Conservation (phyloP, 345 rosid genomes). For the Sonneratia caseolaris region DNA sequence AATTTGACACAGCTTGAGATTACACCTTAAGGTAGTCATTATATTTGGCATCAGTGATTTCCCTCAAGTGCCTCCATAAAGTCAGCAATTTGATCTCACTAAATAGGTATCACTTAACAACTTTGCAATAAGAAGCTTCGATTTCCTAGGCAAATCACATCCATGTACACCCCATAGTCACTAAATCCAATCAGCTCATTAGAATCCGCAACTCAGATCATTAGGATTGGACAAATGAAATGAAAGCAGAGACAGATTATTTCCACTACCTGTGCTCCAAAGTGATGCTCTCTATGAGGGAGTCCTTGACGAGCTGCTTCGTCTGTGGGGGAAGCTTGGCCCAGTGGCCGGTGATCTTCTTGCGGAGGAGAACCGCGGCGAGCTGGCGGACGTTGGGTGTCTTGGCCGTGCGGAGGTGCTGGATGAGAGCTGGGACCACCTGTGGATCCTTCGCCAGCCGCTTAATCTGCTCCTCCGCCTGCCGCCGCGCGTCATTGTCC, state of each 20-base stretch:
- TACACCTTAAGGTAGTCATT: neutral
- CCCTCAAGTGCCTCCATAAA: neutral
- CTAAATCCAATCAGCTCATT: neutral
- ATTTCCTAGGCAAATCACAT: neutral
- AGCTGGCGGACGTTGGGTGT: conserved; percentile 98
- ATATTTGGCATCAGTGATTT: neutral
- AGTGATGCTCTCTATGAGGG: conserved; percentile 89
- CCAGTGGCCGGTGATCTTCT: conserved; percentile 99
- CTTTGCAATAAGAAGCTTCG: neutral
- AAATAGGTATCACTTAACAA: neutral
- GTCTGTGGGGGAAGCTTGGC: conserved; percentile 79
- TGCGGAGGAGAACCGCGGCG: conserved; percentile 97
- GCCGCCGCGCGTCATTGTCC: conserved; percentile 92
- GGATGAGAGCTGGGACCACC: conserved; percentile 89
- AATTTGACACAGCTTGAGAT: neutral
- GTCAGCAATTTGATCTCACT: neutral
- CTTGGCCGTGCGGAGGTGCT: conserved; percentile 88
- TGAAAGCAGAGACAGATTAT: neutral
- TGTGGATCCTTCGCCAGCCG: conserved; percentile 94
- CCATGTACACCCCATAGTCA: neutral
- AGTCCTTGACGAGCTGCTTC: conserved; percentile 75
- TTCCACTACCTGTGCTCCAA: conserved; percentile 64
- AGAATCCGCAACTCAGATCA: neutral
- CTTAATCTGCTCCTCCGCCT: conserved; percentile 98
- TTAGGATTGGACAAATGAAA: neutral